Conservation (phyloP, 768 basidiomycete species). For the Boletus barrowsii region DNA sequence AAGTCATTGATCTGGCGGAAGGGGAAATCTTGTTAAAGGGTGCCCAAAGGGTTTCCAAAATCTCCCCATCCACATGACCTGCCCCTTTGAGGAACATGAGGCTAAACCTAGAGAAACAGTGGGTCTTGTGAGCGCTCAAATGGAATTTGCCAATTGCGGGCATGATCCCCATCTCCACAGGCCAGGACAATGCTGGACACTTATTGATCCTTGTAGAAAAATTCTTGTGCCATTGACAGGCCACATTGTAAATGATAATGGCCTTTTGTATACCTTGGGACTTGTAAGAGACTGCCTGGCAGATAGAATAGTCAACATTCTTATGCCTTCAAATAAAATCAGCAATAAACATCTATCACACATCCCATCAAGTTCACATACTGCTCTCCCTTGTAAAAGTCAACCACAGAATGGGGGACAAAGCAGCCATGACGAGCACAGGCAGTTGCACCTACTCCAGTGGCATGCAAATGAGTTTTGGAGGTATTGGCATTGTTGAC, state of each 20-base stretch:
- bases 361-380: not conserved
- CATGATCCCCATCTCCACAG: not conserved
- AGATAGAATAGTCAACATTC: slow-evolving; percentile 29
- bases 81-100: slow-evolving; percentile 19
- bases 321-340: slow-evolving; percentile 22
- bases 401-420: not conserved
- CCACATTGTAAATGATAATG: slow-evolving; percentile 29
- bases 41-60: slow-evolving; percentile 35
- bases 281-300: slow-evolving; percentile 14
- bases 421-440: slow-evolving; percentile 10
- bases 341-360: not conserved
- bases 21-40: slow-evolving; percentile 26
- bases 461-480: not conserved
- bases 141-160: slow-evolving; percentile 30
- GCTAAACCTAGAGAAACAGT: slow-evolving; percentile 25
- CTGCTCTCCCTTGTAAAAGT: slow-evolving; percentile 20
- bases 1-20: slow-evolving; percentile 20
- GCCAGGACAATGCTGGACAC: not conserved
- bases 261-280: not conserved
- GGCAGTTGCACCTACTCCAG: not conserved
- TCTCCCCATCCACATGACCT: slow-evolving; percentile 31
- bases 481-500: not conserved
- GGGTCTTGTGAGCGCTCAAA: slow-evolving; percentile 27
- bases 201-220: not conserved
- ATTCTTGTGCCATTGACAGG: slow-evolving; percentile 25